phyloP scores from a whole-genome alignment of 768 basidiomycete species.

The Jaapia argillacea region DNA sequence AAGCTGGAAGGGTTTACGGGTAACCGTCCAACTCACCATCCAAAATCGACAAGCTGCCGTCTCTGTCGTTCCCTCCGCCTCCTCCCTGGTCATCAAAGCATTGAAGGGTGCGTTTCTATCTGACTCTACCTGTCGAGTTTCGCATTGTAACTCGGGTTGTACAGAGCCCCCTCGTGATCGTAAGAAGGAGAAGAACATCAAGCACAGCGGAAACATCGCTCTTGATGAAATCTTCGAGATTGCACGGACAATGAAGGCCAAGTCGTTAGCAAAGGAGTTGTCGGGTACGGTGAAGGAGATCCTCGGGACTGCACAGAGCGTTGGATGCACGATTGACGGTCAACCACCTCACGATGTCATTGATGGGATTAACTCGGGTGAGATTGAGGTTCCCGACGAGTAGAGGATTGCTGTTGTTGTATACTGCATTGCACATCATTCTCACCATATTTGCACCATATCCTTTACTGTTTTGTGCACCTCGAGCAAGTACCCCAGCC shows the following conservation, averaged over 20 bases:
- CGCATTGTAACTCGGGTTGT: conserved; percentile 1
- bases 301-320: conserved; percentile 91
- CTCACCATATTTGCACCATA: neutral
- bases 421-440: conserved; percentile 4
- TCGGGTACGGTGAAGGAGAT: conserved; percentile 94
- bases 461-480: conserved; percentile 1
- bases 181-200: conserved; percentile 99
- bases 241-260: conserved; percentile 91
- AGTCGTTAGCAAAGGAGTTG: conserved; percentile 89
- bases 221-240: conserved; percentile 93
- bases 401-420: conserved; percentile 26
- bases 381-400: conserved; percentile 81
- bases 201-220: conserved; percentile 90
- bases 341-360: conserved; percentile 89
- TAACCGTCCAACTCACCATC: conserved; percentile 97
- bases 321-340: conserved; percentile 96
- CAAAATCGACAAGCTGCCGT: conserved; percentile 99
- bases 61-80: conserved; percentile 94
- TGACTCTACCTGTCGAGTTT: neutral
- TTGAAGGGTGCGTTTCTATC: conserved; percentile 74
- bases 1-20: conserved; percentile 98
- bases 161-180: conserved; percentile 97
- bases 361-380: conserved; percentile 75
- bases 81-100: conserved; percentile 94
- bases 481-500: too few species aligned